Base-by-base conservation (phyloP, 176 grass and related monocot species). In the Triticum urartu region DNA sequence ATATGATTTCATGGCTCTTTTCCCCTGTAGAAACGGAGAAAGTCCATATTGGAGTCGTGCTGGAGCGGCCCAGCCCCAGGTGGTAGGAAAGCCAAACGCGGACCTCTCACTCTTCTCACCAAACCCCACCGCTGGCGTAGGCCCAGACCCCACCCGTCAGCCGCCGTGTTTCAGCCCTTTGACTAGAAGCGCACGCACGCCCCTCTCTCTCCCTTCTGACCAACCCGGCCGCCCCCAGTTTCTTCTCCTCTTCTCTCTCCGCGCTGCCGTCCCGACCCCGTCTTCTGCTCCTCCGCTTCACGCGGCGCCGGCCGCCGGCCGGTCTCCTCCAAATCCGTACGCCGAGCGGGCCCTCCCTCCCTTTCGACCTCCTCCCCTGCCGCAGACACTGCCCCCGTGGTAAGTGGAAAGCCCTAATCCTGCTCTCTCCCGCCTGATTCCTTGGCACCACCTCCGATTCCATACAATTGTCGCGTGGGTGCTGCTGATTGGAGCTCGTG, bases 391-490 rank as follows among this genome's bases (percentile, higher is more conserved):
- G 74, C 78, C 78, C 71, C 75, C 14, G 35, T 21, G 75, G 62
- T 78, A 86, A 69, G 63, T 11, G 64, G 75, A 79, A 86, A 59
- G 75, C 15, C 84, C 84, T 86, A 86, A 12, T 4, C 48, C 22
- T 0, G 64, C 84, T 20, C 21, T 50, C 42, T 36, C 25, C 63
- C 45, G 43, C 64, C 64, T 9, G 14, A 36, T 56, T 83, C 30
- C 48, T 3, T 1, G 13, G 21, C 61, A 18, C 43, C 52, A 39
- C 75, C 30, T 15, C 36, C 12, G 35, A 80, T 79, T 68, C 42
- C 48, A 24, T 64, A 43, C 17, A 39, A 50, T 68, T 39, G n/a
- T 79, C 11, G 13, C 7, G 6, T 17, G 20, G 32, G 3, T 11
- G 54, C 43, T 58, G 0, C 24, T 72, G 28, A 18, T 21, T 21